Percentiles rank a stretch among this genome's conserved stretches.
Evolutionary conservation across 1,139 yeast species (phyloP).

Genomic region (Pichia sp.): DNA sequence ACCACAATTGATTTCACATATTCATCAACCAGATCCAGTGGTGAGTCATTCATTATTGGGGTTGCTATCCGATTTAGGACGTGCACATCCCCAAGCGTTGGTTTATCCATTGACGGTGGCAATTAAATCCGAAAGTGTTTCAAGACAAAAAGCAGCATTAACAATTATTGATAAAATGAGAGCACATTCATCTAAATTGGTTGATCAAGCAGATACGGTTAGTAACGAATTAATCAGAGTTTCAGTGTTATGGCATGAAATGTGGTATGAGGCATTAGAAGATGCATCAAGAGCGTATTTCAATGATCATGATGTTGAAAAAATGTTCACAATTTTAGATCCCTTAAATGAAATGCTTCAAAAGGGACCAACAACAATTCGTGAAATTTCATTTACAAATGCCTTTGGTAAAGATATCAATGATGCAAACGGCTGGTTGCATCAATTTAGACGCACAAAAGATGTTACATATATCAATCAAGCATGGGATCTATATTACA

Average conservation of each 20-base stretch:
- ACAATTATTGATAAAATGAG: slow-evolving; percentile 91
- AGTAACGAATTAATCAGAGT: slow-evolving; percentile 89
- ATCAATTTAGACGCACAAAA: slow-evolving; percentile 74
- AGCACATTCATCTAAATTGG: slow-evolving; percentile 75
- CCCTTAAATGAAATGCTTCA: slow-evolving; percentile 81
- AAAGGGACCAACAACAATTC: slow-evolving; percentile 84
- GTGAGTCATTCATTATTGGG: slow-evolving; percentile 80
- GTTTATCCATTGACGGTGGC: slow-evolving; percentile 96
- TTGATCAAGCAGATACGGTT: slow-evolving; percentile 91
- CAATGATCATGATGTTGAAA: slow-evolving; percentile 91
- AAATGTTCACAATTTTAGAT: slow-evolving; percentile 86
- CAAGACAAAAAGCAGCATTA: slow-evolving; percentile 85
- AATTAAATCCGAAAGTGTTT: slow-evolving; percentile 84
- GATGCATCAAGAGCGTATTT: slow-evolving; percentile 92
- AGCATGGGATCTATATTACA: slow-evolving; percentile 96
- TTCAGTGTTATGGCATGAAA: slow-evolving; percentile 96
- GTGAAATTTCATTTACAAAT: slow-evolving; percentile 90
- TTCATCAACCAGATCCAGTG: slow-evolving; percentile 87
- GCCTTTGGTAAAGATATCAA: slow-evolving; percentile 90
- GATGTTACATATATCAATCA: slow-evolving; percentile 88
- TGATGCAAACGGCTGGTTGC: slow-evolving; percentile 92
- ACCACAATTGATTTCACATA: slow-evolving; percentile 93
- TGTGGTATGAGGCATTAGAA: slow-evolving; percentile 97
- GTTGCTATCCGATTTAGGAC: slow-evolving; percentile 79
- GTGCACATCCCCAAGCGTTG: slow-evolving; percentile 94